phyloP scores from a whole-genome alignment of 179 eudicot species.

The Gypsophila paniculata region DNA sequence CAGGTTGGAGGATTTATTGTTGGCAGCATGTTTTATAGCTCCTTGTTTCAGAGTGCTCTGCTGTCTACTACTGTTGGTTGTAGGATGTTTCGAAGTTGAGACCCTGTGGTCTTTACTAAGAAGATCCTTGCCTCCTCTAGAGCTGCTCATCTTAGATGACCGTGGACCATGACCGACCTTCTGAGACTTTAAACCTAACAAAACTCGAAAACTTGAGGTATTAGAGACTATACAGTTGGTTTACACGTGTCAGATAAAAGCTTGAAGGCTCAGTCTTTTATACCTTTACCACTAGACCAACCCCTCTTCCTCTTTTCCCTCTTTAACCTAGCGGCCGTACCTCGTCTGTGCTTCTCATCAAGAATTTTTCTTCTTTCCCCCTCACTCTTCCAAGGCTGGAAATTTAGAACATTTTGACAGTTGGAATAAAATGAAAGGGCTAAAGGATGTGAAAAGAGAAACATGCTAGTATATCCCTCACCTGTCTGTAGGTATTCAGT shows the following conservation, averaged over 20 bases:
- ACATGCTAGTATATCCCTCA: constrained; percentile 21
- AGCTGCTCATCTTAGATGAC: constrained; percentile 29
- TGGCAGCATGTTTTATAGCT: constrained; percentile 14
- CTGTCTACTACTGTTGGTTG: constrained; percentile 13
- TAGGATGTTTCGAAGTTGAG: constrained; percentile 19
- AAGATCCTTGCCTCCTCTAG: constrained; percentile 26
- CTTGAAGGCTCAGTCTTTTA: constrained; percentile 15
- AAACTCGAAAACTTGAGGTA: background rate
- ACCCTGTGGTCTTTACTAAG: constrained; percentile 23
- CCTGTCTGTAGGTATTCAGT: constrained; percentile 73
- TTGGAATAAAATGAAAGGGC: constrained; percentile 11
- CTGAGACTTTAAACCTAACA: constrained; percentile 42
- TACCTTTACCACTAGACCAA: constrained; percentile 32
- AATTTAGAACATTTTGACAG: background rate
- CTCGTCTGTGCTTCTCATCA: constrained; percentile 72
- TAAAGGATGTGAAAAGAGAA: constrained; percentile 12
- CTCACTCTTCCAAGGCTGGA: constrained; percentile 73
- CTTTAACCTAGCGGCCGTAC: constrained; percentile 51
- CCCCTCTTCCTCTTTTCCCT: constrained; percentile 41
- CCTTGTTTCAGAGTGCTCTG: constrained; percentile 15
- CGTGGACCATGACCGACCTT: constrained; percentile 28
- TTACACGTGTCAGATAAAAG: constrained; percentile 4
- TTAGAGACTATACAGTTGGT: constrained; percentile 5
- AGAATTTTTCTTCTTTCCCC: constrained; percentile 54
- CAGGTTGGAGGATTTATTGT: constrained; percentile 20